Conservation (phyloP, 345 rosid species). For the Eucalyptus rudis region DNA sequence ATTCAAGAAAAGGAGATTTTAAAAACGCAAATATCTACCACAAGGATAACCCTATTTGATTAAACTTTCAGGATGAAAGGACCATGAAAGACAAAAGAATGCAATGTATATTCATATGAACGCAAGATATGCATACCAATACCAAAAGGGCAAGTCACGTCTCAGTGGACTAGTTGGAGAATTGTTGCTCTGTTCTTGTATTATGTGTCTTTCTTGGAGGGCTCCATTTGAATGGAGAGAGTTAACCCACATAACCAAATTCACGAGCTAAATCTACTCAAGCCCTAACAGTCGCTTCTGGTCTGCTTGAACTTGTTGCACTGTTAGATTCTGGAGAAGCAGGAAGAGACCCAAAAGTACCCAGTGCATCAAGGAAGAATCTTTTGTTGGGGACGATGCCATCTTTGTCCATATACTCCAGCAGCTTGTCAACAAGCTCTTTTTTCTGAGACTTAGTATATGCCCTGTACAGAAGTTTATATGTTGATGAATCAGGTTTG, state of each 20-base stretch:
- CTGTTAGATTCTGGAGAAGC: conserved; percentile 18
- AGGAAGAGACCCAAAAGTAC: conserved; percentile 32
- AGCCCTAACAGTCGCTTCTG: conserved; percentile 2
- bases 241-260: neutral
- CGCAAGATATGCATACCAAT: neutral
- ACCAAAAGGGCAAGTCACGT: neutral
- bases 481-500: conserved; percentile 49
- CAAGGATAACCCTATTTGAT: neutral
- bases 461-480: conserved; percentile 80
- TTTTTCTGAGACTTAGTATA: conserved; percentile 67
- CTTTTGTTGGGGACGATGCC: conserved; percentile 76
- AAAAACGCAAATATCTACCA: neutral
- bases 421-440: conserved; percentile 51
- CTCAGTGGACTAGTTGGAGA: neutral
- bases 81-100: neutral
- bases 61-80: neutral
- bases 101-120: neutral
- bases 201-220: neutral
- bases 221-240: neutral
- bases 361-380: conserved; percentile 80
- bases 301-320: conserved; percentile 1
- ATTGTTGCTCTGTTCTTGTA: neutral
- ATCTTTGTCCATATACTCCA: conserved; percentile 62
- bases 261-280: neutral
- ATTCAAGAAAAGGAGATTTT: neutral